These are phyloP conservation scores for Candida dajiaensis DNA, from an alignment of 805 yeast genomes.

Conservation along the genomic window DNA sequence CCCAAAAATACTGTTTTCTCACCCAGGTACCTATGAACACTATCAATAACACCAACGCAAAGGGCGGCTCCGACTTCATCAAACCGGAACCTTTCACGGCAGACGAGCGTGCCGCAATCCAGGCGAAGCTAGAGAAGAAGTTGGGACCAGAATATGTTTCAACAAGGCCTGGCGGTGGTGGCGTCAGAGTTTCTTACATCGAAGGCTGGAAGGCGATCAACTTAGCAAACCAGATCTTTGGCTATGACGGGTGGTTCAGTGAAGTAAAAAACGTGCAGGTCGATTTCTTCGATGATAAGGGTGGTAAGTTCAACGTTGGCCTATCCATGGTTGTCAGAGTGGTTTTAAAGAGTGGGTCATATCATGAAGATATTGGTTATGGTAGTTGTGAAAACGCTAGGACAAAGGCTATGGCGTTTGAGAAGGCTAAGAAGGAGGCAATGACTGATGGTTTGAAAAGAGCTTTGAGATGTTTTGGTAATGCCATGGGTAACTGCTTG, in stretches of 20 bases:
- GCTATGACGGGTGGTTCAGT: constrained; percentile 79
- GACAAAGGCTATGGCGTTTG: constrained; percentile 70
- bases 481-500: constrained; percentile 78
- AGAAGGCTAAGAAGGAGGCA: constrained; percentile 79
- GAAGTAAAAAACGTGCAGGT: constrained; percentile 61
- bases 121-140: constrained; percentile 35
- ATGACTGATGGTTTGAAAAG: constrained; percentile 78
- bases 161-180: constrained; percentile 70
- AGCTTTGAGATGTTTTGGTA: constrained; percentile 75
- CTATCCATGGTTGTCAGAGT: constrained; percentile 69
- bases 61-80: background rate
- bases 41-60: constrained; percentile 4
- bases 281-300: constrained; percentile 63
- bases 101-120: constrained; percentile 25
- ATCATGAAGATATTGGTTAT: constrained; percentile 78
- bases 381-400: constrained; percentile 77
- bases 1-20: too few species aligned
- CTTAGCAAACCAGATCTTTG: constrained; percentile 76
- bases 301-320: constrained; percentile 57
- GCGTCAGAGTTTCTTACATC: constrained; percentile 60
- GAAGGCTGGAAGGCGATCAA: constrained; percentile 84
- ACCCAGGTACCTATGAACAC: constrained; percentile 6
- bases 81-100: constrained; percentile 16
- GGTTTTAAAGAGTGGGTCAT: constrained; percentile 69
- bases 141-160: constrained; percentile 78